Evolutionary conservation across 345 rosid genomes (phyloP), one percentile per base, ranked within the genome.

Genomic region (Brassica rapa): DNA sequence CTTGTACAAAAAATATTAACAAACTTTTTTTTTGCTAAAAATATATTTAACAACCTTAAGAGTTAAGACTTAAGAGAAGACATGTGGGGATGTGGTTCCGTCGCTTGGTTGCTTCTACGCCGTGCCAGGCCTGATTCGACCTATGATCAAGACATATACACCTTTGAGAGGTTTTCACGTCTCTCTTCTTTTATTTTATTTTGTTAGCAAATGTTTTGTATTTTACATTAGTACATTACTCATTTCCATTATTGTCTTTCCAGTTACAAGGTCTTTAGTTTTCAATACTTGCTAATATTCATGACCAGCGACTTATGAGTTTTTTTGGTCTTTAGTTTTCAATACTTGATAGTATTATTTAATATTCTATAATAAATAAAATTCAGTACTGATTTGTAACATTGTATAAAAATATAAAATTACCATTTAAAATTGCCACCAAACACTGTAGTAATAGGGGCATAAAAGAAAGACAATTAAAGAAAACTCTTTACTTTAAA

Each of bases 31-130:
- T 6, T 32, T 4, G 7, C 35, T 32, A 5, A 32, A 32, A 32
- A 39, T 10, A 41, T 10, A 41, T 25, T 25, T 25, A 75, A 15
- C 27, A 66, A 55, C 35, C 78, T 51, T 74, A 29, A 32, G 0
- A 32, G 7, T 32, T 32, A 32, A 62, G 24, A 70, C 9, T 15
- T 25, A 62, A 71, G 43, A 33, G 56, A 39, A 39, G n/a, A 43
- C 53, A 9, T 37, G 77, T 72, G 67, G 81, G 81, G 77, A 72
- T n/a, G 53, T 43, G 55, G 19, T 5, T 66, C 2, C 41, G 77
- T 66, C 82, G 30, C 32, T 57, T 66, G 77, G 77, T 78, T 77
- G 55, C 76, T 70, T 53, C 39, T 24, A 35, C 41, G 53, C 11
- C 53, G 6, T 51, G 64, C 70, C 75, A 49, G 21, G 21, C 21